Conservation (phyloP, 2,329 filamentous ascomycete species). For the Verticillium nonalfalfae region DNA sequence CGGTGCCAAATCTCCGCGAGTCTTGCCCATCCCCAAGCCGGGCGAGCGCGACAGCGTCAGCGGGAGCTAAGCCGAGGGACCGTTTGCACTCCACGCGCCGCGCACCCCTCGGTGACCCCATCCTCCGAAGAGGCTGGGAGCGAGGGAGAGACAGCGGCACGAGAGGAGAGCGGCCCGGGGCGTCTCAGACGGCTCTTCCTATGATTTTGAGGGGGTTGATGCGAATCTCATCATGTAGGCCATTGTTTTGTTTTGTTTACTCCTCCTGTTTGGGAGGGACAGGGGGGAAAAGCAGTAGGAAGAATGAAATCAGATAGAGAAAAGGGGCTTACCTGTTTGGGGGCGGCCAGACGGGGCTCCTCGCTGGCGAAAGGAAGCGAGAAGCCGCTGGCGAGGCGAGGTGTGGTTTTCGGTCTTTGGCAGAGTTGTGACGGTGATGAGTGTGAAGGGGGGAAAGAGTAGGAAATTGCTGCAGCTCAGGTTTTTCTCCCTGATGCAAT, state of each 20-base stretch:
- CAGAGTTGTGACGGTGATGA: neutral
- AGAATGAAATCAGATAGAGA: too few relatives aligned
- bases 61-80: constrained; percentile 11
- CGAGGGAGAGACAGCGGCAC: neutral
- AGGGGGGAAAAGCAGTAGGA: too few relatives aligned
- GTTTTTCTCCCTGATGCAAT: neutral
- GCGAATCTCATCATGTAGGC: constrained; percentile 30
- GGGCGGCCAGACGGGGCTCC: neutral
- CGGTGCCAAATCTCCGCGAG: constrained; percentile 18
- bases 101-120: neutral
- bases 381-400: too few relatives aligned
- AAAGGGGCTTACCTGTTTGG: neutral
- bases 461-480: constrained; percentile 1
- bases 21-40: neutral
- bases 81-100: constrained; percentile 1
- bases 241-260: too few relatives aligned
- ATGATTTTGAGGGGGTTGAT: constrained; percentile 30
- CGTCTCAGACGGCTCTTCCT: constrained; percentile 44
- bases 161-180: constrained; percentile 14
- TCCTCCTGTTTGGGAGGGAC: too few relatives aligned
- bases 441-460: neutral
- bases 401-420: neutral
- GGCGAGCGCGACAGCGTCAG: neutral
- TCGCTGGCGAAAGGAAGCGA: neutral
- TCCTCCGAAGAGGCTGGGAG: neutral